Evolutionary conservation across 1,284 basidiomycete genomes (phyloP), one percentile per base, ranked within the genome.

Genomic region (Sanghuangporus baumii): DNA sequence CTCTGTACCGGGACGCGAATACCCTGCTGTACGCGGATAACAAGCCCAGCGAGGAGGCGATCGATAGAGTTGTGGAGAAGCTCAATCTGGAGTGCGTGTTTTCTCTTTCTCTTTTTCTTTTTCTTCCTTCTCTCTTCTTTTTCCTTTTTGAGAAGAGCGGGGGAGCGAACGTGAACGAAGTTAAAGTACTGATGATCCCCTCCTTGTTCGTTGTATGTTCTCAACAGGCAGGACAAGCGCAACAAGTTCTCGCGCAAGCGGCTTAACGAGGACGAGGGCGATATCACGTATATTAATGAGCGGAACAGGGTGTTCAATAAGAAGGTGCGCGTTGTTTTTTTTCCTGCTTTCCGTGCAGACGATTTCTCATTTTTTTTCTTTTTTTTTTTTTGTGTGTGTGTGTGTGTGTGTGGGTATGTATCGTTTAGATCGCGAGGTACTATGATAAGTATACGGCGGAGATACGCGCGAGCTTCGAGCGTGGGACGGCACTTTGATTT

Each of bases 241-340:
- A 81, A 85, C 71, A 96, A 93, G 71, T 89, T 93, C 76, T 93
- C 90, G 41, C 81, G 95, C 67, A 93, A 94, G 75, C 84, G 94
- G 64, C 79, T 81, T 72, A 95, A 96, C 76, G 94, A 98, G 70
- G 89, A 91, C 59, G 90, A 96, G 66, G 94, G 91, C 61, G 94
- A 98, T 68, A 93, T 99, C 74, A 98, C 94, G 12, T 99, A 99
- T 73, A 99, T 99, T 86, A 99, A 99, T 81, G 94, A 98, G 74
- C 88, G 90, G 74, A 99, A 99, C 79, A 89, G 93, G 70, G 93
- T 96, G 59, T 99, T 98, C 83, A 99, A 98, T 86, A 96, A 96
- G 79, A 99, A 98, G 88, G 91, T 89, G 37, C n/a, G 77, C n/a
- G 77, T 55, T 38, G 34, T 18, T 11, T 23, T 6, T 37, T 59